These are phyloP conservation scores for Neurospora sublineolata DNA, from an alignment of 495 filamentous ascomycete species.

Conservation along the genomic window DNA sequence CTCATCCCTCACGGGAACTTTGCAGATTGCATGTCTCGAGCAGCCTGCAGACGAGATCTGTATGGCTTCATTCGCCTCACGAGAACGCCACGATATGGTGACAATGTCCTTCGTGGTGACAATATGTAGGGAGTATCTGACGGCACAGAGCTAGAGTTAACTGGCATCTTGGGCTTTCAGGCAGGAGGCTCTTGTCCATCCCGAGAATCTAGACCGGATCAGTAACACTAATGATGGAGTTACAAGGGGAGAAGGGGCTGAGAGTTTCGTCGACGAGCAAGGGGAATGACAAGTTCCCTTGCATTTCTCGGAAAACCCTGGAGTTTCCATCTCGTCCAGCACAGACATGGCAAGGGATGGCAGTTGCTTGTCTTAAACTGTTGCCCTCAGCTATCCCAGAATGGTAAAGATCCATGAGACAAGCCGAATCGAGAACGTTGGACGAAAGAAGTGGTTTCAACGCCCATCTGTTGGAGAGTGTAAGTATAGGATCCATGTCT, in stretches of 20 bases:
- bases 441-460: neutral
- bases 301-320: neutral
- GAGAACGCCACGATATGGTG: neutral
- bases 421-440: neutral
- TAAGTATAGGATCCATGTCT: neutral
- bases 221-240: neutral
- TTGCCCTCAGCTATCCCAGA: neutral
- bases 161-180: neutral
- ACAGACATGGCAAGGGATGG: neutral
- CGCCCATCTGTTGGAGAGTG: neutral
- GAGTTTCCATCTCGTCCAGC: neutral
- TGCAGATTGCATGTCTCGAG: neutral
- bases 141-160: neutral
- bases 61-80: neutral
- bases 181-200: neutral
- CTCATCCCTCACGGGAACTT: neutral
- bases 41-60: neutral
- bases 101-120: neutral
- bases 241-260: neutral
- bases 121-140: neutral
- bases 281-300: neutral
- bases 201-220: neutral
- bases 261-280: neutral
- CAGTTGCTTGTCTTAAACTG: neutral
- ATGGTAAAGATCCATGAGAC: neutral